Evolutionary conservation across 768 basidiomycete genomes (phyloP).

Genomic region (Leucosporidium creatinivorum): DNA sequence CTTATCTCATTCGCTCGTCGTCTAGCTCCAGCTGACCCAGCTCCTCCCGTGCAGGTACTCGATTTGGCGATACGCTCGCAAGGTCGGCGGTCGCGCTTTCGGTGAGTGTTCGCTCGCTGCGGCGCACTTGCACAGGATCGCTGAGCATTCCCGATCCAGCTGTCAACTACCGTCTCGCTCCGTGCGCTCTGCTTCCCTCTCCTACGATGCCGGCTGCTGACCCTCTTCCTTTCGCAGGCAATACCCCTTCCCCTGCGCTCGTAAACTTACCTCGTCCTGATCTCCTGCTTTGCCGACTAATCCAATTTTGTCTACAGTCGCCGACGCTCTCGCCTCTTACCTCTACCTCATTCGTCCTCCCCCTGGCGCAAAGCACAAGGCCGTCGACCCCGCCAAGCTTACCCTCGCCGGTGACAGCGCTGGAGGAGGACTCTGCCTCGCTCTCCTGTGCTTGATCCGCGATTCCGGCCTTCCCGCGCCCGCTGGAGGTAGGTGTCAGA

Average conservation of each 20-base stretch:
- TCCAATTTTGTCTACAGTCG: conserved; percentile 51
- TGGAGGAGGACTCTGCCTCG: conserved; percentile 77
- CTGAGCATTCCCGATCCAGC: conserved; percentile 21
- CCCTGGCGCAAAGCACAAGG: conserved; percentile 61
- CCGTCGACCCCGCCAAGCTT: conserved; percentile 73
- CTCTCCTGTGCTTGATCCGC: conserved; percentile 73
- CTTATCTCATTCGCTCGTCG: too few relatives aligned
- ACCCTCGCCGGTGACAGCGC: conserved; percentile 87
- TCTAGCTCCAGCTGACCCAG: too few relatives aligned
- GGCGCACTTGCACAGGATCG: neutral
- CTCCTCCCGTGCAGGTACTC: conserved; percentile 46
- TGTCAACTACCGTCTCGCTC: conserved; percentile 62
- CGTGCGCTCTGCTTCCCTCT: conserved; percentile 37
- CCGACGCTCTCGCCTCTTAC: conserved; percentile 83
- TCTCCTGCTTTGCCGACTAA: conserved; percentile 42
- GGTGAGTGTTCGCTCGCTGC: neutral
- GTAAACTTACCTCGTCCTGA: neutral
- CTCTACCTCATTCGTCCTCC: conserved; percentile 86
- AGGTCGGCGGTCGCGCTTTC: conserved; percentile 68
- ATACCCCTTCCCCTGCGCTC: conserved; percentile 73
- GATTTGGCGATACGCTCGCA: conserved; percentile 78
- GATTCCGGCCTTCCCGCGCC: conserved; percentile 74
- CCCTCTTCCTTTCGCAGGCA: conserved; percentile 44
- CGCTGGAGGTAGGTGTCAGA: conserved; percentile 53
- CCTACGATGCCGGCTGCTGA: too few relatives aligned